phyloP scores from a whole-genome alignment of 176 grass and related monocot species.

The Saccharum spontaneum region DNA sequence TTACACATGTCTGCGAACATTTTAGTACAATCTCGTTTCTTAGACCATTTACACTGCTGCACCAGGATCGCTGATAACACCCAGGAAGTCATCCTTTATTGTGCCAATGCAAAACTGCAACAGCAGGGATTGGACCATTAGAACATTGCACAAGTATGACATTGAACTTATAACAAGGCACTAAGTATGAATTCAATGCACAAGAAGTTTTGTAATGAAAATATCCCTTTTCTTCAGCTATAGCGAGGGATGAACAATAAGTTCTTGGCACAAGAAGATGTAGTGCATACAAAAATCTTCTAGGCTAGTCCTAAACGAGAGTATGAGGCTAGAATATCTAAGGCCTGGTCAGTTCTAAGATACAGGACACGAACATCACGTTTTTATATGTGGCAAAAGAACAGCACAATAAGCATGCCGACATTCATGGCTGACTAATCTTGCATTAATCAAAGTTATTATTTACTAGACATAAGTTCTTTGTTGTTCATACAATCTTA shows the following conservation, averaged over 20 bases:
- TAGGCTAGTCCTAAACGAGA: background rate
- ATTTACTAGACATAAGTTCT: background rate
- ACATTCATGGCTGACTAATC: background rate
- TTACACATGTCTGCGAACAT: background rate
- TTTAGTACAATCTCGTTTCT: background rate
- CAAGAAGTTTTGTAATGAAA: background rate
- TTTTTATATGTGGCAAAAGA: background rate
- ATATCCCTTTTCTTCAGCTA: background rate
- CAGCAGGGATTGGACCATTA: slow-evolving; percentile 10
- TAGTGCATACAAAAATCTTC: background rate
- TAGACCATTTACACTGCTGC: slow-evolving; percentile 51
- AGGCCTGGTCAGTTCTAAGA: background rate
- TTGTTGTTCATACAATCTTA: background rate
- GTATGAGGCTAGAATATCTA: background rate
- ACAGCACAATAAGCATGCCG: background rate
- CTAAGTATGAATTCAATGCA: background rate
- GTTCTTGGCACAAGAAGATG: background rate
- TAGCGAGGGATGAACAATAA: background rate
- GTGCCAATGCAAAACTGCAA: slow-evolving; percentile 96
- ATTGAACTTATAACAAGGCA: background rate
- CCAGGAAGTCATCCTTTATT: slow-evolving; percentile 96
- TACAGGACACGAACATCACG: background rate
- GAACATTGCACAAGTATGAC: background rate
- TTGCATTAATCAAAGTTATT: background rate
- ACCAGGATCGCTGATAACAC: slow-evolving; percentile 87